Base-by-base conservation (phyloP, 805 yeast genomes). In the Candida orba region DNA sequence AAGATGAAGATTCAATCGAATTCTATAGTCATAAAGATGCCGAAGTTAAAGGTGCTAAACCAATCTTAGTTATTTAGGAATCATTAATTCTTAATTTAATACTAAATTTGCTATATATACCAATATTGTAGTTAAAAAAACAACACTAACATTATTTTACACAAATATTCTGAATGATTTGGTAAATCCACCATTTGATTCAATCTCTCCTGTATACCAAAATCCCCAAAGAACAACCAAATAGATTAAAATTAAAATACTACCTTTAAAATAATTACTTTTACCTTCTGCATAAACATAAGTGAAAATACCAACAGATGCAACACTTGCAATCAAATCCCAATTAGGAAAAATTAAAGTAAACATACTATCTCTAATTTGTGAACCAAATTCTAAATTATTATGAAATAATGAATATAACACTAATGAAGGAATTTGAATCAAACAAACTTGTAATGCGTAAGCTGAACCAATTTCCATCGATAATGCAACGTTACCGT, bases 401-500 rank as follows among this genome's bases (percentile, higher is more conserved):
- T 65, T 67, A 58, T 56, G 72, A 64, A 66, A 69, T 45, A 84
- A 73, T 3, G 96, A 83, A 58, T 76, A 88, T 12, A 91, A 58
- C 10, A 89, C 95, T 58, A 93, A 73, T 2, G 93, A 81, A 1
- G 99, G 99, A 38, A 93, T 86, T 61, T 93, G 99, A 51, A 93
- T 72, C 46, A 93, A 69, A 53, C 96, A 91, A 14, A 93, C 99
- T 63, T 93, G 99, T 46, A 93, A 71, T 0, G 96, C 99, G 60
- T 93, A 93, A 0, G 99, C 99, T 49, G 95, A 81, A 47, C 99
- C 99, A 63, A 93, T 93, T 60, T 93, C 99, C 95, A 93, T 86
- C 3, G 96, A 86, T 37, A 93, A 69, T 1, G 99, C 96, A 43
- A 93, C 96, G 53, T 93, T 93, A 2, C 99, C 99, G 53, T 91